Evolutionary conservation across 2,329 filamentous ascomycete genomes (phyloP), one percentile per base, ranked within the genome.

Genomic region (Zasmidium cellare): DNA sequence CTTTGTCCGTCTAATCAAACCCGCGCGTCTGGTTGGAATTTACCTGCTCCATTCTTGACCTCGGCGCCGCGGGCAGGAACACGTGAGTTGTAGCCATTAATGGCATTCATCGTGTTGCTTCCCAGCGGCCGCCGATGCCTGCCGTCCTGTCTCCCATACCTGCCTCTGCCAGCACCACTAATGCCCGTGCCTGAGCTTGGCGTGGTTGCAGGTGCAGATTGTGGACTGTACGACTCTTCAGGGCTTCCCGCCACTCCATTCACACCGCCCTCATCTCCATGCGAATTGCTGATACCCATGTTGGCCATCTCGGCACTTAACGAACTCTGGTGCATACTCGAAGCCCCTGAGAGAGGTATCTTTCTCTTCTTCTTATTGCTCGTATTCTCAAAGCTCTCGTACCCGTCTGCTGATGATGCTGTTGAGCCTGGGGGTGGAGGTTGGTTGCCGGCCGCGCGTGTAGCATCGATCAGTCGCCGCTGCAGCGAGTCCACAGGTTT

Each of bases 341-440:
- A 80, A 67, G 90, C 89, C 18, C 90, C 89, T 9, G 91, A 91
- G 0, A 92, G 92, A 0, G 94, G 94, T 38, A 99, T 97, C 77
- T 99, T 99, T 66, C 94, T 85, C 76, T 99, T 97, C 80, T 97
- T 99, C 77, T 99, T 99, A 73, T 99, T 99, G 74, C 96, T 97
- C 35, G 91, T 96, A 69, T 97, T 97, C 75, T 99, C 94, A 69
- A 97, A 96, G 6, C 91, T 94, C 74, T 99, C 94, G 73, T 97
- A 97, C 14, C 92, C 92, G 72, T 97, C 93, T 11, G 85, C 82
- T 22, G 87, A 86, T 12, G 90, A 91, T 46, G 82, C 83, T 50
- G 87, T 83, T 20, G 85, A 84, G 46, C 85, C 76, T 22, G 79
- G 74, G 46, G 72, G 66, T 52, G 70, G 70, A 16, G 65, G 65